Evolutionary conservation across 2,329 filamentous ascomycete genomes (phyloP), one percentile per base, ranked within the genome.

Genomic region (Diaporthe longicolla): DNA sequence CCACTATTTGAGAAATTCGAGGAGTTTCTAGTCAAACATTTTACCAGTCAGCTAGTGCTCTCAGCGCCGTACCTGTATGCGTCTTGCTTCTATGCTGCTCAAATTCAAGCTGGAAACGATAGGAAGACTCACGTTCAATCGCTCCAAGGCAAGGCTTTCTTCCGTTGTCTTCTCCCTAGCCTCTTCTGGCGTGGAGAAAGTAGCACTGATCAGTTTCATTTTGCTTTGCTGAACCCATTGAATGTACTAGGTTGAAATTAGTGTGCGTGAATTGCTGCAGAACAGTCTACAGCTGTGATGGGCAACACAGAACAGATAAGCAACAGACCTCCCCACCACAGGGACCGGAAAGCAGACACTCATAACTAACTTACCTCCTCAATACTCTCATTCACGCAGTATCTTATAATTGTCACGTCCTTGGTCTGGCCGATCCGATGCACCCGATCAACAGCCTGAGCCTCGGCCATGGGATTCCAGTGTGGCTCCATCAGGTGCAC

Each of bases 391-490:
- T 52, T 59, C 54, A 69, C 71, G 52, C 63, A 73, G 54, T 73
- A 73, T 45, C 71, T 73, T 40, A 54, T 69, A 21, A 73, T 65
- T 24, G 50, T 37, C 40, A 73, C 71, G 15, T 69, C 71, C 63
- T 35, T 73, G 26, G 54, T 69, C 61, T 73, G 71, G n/a, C 63
- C 71, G 48, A 69, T 73, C 26, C 71, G 71, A 73, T 73, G 71
- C 50, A 73, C 71, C 24, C 63, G 71, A 69, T 73, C 63, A n/a
- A 73, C 63, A 19, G 71, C 71, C 54, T 70, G 61, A 29, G 71
- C 71, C 40, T 73, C 71, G 48, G 71, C 63, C 71, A 73, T 73
- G 37, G 71, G 71, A 40, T 73, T 73, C 71, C 71, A 73, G 52
- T 69, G 61, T 43, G 71, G 63, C 54, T 73, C 71, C n/a, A 70